Base-by-base conservation (phyloP, 2,329 filamentous ascomycete genomes). In the Colletotrichum theobromicola region DNA sequence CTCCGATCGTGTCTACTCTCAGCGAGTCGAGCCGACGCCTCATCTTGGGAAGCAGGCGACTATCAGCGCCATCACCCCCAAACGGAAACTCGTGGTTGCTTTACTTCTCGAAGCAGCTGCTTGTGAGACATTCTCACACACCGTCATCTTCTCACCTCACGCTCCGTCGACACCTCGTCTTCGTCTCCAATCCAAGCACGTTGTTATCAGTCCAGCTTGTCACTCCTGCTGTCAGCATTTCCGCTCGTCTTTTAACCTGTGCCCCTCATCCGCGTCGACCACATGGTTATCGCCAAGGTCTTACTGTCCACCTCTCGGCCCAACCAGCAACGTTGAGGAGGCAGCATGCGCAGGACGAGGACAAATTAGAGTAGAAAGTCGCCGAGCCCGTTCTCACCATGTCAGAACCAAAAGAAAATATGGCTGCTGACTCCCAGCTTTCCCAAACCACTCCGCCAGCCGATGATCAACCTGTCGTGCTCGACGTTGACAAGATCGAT, bases 401-500 rank as follows among this genome's bases (percentile, higher is more conserved):
- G 70, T 37, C 60, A 7, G 66, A 30, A 28, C 30, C n/a, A 46
- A 21, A n/a, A n/a, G 21, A 24, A 32, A 42, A 62, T 28, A 42
- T n/a, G 32, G 12, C 26, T 26, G 50, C 64, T 28, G 46, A 26
- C 32, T 5, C 8, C 3, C 35, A 24, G 30, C 30, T 58, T 24
- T 37, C 16, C 5, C 61, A 58, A n/a, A 72, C 30, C 7, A 21
- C 34, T 34, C 28, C 57, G 57, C 57, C 57, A 34, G 57, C n/a
- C 24, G 67, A 69, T 30, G 69, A 72, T 32, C 37, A 67, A n/a
- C 37, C 37, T 28, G 18, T 60, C 35, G 30, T 62, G 26, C 12
- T 68, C 21, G 80, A 84, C 18, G 63, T 79, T 34, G 83, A 84
- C 60, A 84, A 82, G 57, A 67, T 80, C 53, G 83, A 83, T 21